Evolutionary conservation across 495 filamentous ascomycete species (phyloP).

Genomic region (Opeltia flavorubescens): DNA sequence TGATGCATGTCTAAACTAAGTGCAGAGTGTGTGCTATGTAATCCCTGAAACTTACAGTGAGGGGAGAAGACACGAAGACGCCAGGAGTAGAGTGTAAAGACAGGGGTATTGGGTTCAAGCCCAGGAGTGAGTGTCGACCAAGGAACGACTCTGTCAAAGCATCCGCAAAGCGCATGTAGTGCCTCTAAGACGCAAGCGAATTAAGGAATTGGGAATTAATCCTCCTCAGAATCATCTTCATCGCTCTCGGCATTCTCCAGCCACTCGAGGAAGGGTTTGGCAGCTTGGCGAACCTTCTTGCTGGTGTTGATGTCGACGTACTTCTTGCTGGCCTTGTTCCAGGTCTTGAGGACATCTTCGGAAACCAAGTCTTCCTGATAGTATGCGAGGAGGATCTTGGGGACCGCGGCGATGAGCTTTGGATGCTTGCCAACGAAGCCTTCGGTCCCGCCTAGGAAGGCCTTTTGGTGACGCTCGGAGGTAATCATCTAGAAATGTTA

Average conservation of each 20-base stretch:
- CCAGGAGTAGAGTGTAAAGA: background rate
- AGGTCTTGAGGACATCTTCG: constrained; percentile 78
- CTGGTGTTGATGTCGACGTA: constrained; percentile 81
- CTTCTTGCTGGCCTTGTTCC: constrained; percentile 93
- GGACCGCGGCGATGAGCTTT: constrained; percentile 61
- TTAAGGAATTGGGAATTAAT: constrained; percentile 16
- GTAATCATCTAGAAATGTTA: constrained; percentile 53
- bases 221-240: constrained; percentile 44
- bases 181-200: background rate
- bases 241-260: constrained; percentile 83
- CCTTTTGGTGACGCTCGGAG: constrained; percentile 87
- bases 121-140: background rate
- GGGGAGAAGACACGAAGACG: background rate
- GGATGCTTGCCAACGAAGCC: constrained; percentile 77
- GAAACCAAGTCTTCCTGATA: constrained; percentile 78
- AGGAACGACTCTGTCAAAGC: background rate
- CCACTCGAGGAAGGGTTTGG: constrained; percentile 88
- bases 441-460: constrained; percentile 92
- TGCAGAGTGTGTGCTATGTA: background rate
- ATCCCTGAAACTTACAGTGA: background rate
- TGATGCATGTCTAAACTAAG: background rate
- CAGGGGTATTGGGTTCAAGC: background rate
- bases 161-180: background rate
- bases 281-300: constrained; percentile 91
- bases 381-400: constrained; percentile 71